A percentile compares a stretch with the other conserved stretches of the same genome.
Conservation (phyloP, 2,329 filamentous ascomycete species). For the Penicillium sp. region DNA sequence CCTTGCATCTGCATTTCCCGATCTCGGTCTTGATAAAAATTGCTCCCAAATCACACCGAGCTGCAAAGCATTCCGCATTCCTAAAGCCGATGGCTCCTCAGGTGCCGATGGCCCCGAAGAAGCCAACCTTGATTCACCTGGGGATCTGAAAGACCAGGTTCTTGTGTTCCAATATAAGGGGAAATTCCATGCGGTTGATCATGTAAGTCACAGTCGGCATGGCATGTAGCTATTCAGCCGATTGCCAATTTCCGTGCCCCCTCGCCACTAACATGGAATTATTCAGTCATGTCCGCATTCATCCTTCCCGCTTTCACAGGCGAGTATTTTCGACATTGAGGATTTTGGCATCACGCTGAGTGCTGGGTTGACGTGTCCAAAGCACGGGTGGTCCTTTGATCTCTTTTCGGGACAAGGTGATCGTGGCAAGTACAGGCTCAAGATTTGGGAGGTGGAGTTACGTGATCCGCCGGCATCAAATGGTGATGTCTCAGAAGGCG, state of each 20-base stretch:
- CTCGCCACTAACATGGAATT: neutral
- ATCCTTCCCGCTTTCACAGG: constrained; percentile 66
- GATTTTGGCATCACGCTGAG: constrained; percentile 61
- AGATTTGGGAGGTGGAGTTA: constrained; percentile 66
- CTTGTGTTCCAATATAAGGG: constrained; percentile 67
- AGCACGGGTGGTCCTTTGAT: constrained; percentile 74
- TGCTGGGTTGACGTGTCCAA: constrained; percentile 67
- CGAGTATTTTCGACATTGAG: constrained; percentile 69
- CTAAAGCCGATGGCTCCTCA: constrained; percentile 38
- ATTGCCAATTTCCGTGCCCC: too few species aligned
- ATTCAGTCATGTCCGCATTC: constrained; percentile 68
- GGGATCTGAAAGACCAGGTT: constrained; percentile 61
- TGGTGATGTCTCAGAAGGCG: constrained; percentile 8
- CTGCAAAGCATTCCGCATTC: constrained; percentile 64
- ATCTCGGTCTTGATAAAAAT: constrained; percentile 47
- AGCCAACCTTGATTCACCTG: constrained; percentile 40
- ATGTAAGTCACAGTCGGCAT: constrained; percentile 51
- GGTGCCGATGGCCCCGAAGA: constrained; percentile 32
- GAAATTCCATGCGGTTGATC: constrained; percentile 69
- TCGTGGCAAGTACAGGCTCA: constrained; percentile 63
- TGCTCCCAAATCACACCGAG: constrained; percentile 51
- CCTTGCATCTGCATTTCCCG: constrained; percentile 59
- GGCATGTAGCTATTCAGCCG: too few species aligned
- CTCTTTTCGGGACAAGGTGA: constrained; percentile 65
- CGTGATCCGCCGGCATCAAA: constrained; percentile 36